Conservation (phyloP, 805 yeast species). For the Candida patagonica region DNA sequence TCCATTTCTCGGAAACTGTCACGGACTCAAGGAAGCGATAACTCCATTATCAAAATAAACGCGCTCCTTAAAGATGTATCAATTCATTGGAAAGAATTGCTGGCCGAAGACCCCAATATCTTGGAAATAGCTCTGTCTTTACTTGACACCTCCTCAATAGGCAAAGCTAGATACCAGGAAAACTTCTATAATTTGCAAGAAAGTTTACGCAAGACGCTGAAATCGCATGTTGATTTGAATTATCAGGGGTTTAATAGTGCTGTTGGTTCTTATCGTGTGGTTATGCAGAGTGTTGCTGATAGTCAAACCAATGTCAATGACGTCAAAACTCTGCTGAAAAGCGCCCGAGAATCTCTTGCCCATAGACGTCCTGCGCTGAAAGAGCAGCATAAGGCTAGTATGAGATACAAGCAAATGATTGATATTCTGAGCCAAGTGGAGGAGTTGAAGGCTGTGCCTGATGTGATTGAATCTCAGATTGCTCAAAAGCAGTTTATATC, state of each 20-base stretch:
- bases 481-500: conserved; percentile 59
- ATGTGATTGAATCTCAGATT: conserved; percentile 54
- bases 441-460: conserved; percentile 49
- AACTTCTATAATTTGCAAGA: conserved; percentile 58
- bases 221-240: conserved; percentile 61
- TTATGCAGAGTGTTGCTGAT: conserved; percentile 52
- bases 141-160: conserved; percentile 84
- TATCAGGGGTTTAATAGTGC: conserved; percentile 78
- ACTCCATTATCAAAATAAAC: not conserved
- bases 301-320: conserved; percentile 50
- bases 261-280: conserved; percentile 72
- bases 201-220: conserved; percentile 47
- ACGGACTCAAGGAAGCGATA: not conserved
- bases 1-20: not conserved
- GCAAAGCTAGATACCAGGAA: conserved; percentile 62
- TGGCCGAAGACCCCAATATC: conserved; percentile 58
- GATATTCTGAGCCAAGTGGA: conserved; percentile 62
- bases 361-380: conserved; percentile 46
- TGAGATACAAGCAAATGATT: conserved; percentile 56
- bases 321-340: conserved; percentile 40
- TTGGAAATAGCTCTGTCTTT: conserved; percentile 76
- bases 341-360: conserved; percentile 42
- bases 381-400: conserved; percentile 57
- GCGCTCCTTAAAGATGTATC: conserved; percentile 26
- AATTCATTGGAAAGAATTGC: conserved; percentile 41